Percentiles rank a stretch among this genome's conserved stretches.
Evolutionary conservation across 2,329 filamentous ascomycete genomes (phyloP).

Genomic region (Exserohilum rostratum): DNA sequence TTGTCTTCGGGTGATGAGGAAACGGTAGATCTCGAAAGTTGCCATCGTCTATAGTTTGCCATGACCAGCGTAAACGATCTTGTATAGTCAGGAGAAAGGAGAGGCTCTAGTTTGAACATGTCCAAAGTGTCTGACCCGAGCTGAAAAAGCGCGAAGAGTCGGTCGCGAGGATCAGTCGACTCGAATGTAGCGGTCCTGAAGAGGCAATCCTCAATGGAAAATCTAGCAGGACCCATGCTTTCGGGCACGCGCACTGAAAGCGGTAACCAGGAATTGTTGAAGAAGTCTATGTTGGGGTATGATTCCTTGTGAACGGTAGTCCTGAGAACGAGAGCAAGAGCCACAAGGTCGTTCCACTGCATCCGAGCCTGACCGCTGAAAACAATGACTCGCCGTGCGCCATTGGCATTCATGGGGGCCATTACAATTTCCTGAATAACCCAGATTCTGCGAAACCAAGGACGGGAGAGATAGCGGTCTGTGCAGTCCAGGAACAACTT

Average conservation of each 20-base stretch:
- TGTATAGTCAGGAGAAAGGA: neutral
- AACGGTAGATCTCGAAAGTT: neutral
- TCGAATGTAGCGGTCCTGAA: neutral
- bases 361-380: neutral
- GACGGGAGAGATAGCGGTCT: neutral
- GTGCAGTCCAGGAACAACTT: neutral
- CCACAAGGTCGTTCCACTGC: neutral
- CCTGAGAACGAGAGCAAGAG: neutral
- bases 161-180: slow-evolving; percentile 1
- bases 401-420: neutral
- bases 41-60: neutral
- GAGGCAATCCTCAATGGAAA: neutral
- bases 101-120: neutral
- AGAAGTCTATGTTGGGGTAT: neutral
- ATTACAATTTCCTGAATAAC: neutral
- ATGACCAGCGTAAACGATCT: neutral
- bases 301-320: neutral
- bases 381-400: neutral
- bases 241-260: neutral
- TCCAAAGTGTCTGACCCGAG: neutral
- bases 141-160: neutral
- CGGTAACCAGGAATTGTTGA: neutral
- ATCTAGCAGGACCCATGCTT: neutral
- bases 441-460: neutral
- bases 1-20: neutral